Conservation (phyloP, 2,329 filamentous ascomycete species). For the Fusarium compactum region DNA sequence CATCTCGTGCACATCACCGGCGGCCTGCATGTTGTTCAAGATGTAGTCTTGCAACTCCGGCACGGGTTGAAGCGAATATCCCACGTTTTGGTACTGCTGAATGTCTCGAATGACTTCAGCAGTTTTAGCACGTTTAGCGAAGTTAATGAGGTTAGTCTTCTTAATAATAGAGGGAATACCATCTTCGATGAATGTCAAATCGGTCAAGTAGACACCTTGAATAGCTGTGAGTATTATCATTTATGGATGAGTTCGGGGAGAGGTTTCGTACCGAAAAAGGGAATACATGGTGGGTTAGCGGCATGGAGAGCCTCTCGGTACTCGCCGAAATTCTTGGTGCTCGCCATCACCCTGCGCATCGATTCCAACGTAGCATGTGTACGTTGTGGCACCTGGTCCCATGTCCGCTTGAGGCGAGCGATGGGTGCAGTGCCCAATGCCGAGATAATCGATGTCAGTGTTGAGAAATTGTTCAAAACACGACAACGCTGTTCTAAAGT, state of each 20-base stretch:
- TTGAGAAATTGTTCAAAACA: constrained; percentile 93
- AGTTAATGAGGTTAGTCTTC: constrained; percentile 97
- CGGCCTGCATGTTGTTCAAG: constrained; percentile 93
- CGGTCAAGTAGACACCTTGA: constrained; percentile 92
- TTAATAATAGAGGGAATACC: constrained; percentile 97
- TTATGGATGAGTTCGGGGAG: background rate
- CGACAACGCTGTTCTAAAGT: constrained; percentile 82
- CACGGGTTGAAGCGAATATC: constrained; percentile 91
- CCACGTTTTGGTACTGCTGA: constrained; percentile 97
- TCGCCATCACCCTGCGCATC: constrained; percentile 95
- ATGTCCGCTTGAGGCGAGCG: constrained; percentile 91
- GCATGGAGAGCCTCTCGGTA: constrained; percentile 93
- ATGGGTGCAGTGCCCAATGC: constrained; percentile 95
- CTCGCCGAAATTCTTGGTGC: constrained; percentile 97
- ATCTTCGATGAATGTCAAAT: constrained; percentile 98
- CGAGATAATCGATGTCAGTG: constrained; percentile 96
- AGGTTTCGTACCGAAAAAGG: constrained; percentile 84
- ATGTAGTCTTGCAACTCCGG: constrained; percentile 97
- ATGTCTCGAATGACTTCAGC: constrained; percentile 98
- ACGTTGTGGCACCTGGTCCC: constrained; percentile 91
- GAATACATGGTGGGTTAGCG: constrained; percentile 96
- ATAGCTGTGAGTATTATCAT: constrained; percentile 18
- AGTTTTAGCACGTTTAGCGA: constrained; percentile 97
- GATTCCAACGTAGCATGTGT: constrained; percentile 84
- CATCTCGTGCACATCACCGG: constrained; percentile 98